Conservation (phyloP, 805 yeast genomes). For the Yamadazyma kitorensis region DNA sequence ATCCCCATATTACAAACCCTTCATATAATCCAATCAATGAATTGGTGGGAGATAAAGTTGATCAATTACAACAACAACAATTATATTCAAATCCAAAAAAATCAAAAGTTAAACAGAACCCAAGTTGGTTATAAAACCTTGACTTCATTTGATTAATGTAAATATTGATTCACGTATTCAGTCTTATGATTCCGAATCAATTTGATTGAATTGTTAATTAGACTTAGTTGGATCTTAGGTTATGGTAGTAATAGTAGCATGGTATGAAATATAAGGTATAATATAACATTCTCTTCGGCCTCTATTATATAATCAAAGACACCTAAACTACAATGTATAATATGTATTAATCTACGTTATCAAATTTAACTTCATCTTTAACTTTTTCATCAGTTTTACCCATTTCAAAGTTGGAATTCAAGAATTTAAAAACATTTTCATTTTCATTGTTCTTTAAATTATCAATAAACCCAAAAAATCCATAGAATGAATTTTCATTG, state of each 20-base stretch:
- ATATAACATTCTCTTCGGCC: no score
- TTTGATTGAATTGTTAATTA: no score
- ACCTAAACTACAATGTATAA: neutral
- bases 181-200: neutral
- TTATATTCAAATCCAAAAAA: slow-evolving; percentile 9
- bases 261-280: no score
- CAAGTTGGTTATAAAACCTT: slow-evolving; percentile 16
- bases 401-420: slow-evolving; percentile 40
- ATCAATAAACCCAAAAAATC: slow-evolving; percentile 89
- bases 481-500: slow-evolving; percentile 82
- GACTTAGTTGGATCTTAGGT: no score
- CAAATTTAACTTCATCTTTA: slow-evolving; percentile 9
- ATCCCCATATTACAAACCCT: neutral
- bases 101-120: slow-evolving; percentile 10
- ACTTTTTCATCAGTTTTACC: slow-evolving; percentile 12
- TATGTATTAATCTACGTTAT: slow-evolving; percentile 12
- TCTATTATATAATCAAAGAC: no score
- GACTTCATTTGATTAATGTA: no score
- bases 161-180: neutral
- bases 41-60: slow-evolving; percentile 9
- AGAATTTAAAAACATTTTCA: slow-evolving; percentile 58
- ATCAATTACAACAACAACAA: slow-evolving; percentile 14
- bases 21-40: neutral
- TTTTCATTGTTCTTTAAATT: slow-evolving; percentile 47
- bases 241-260: no score